These are phyloP conservation scores for Boletus albobrunnescens DNA, from an alignment of 1,284 basidiomycete species.

Conservation along the genomic window DNA sequence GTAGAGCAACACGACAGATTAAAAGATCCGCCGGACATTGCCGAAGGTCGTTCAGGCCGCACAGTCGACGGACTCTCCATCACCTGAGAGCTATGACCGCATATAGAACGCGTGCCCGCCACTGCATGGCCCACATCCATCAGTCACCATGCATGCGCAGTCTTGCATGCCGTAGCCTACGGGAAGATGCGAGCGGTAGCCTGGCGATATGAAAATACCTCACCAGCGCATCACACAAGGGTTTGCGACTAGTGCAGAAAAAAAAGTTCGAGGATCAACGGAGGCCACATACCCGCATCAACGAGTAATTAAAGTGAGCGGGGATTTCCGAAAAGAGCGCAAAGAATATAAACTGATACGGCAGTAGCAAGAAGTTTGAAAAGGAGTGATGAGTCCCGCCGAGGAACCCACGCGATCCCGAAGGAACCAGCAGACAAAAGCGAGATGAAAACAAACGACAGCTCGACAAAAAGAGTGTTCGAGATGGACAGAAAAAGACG, in stretches of 20 bases:
- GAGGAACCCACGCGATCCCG: constrained; percentile 12
- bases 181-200: constrained; percentile 23
- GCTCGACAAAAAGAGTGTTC: constrained; percentile 1
- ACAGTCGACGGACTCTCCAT: constrained; percentile 16
- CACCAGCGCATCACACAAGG: constrained; percentile 8
- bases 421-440: constrained; percentile 2
- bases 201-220: constrained; percentile 15
- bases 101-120: constrained; percentile 19
- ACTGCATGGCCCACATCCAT: constrained; percentile 26
- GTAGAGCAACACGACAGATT: constrained; percentile 12
- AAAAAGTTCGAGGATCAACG: constrained; percentile 5
- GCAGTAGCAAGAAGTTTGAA: constrained; percentile 3
- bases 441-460: constrained; percentile 10
- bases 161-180: constrained; percentile 26
- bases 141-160: constrained; percentile 30
- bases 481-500: neutral
- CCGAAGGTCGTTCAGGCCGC: constrained; percentile 20
- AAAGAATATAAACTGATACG: constrained; percentile 6
- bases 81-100: constrained; percentile 10
- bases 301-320: constrained; percentile 9
- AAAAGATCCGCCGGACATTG: constrained; percentile 22
- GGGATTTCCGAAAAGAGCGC: constrained; percentile 5
- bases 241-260: constrained; percentile 6
- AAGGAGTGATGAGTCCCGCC: constrained; percentile 5
- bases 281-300: constrained; percentile 13